These are phyloP conservation scores for Dillenia turbinata DNA, from an alignment of 164 flowering plant species.

Conservation along the genomic window DNA sequence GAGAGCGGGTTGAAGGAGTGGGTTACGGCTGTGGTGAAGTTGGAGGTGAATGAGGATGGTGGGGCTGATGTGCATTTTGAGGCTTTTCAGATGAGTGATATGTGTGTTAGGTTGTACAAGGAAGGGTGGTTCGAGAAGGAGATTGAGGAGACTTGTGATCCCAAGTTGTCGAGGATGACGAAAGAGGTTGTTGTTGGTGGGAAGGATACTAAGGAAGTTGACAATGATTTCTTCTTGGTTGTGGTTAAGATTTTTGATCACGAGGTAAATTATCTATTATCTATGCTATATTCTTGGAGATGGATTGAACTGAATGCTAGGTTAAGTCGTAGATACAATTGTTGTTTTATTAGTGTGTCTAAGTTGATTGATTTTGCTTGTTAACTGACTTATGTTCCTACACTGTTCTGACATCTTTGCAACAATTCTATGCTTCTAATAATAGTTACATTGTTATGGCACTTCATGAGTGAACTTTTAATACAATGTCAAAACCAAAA, in stretches of 20 bases:
- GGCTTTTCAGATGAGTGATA: slow-evolving; percentile 97
- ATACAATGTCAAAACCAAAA: no score
- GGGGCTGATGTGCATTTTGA: slow-evolving; percentile 86
- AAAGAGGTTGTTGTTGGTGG: slow-evolving; percentile 88
- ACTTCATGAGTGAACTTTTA: no score
- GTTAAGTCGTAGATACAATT: no score
- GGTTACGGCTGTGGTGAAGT: slow-evolving; percentile 87
- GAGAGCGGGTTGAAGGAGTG: slow-evolving; percentile 89
- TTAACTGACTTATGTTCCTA: no score
- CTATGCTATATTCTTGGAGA: no score
- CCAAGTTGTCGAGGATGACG: slow-evolving; percentile 83
- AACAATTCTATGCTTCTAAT: no score
- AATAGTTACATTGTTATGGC: no score
- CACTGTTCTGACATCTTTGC: no score
- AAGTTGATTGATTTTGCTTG: no score
- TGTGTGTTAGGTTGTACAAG: slow-evolving; percentile 75
- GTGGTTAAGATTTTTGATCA: slow-evolving; percentile 90
- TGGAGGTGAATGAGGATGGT: slow-evolving; percentile 88
- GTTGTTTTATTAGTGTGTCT: no score
- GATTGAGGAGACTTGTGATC: slow-evolving; percentile 47
- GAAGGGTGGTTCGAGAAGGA: slow-evolving; percentile 88
- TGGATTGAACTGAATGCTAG: no score
- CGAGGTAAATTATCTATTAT: slow-evolving; percentile 36
- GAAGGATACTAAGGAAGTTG: slow-evolving; percentile 81
- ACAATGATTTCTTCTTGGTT: slow-evolving; percentile 90